phyloP scores from a whole-genome alignment of 208 protist genomes.

The Naegleria fowleri region DNA sequence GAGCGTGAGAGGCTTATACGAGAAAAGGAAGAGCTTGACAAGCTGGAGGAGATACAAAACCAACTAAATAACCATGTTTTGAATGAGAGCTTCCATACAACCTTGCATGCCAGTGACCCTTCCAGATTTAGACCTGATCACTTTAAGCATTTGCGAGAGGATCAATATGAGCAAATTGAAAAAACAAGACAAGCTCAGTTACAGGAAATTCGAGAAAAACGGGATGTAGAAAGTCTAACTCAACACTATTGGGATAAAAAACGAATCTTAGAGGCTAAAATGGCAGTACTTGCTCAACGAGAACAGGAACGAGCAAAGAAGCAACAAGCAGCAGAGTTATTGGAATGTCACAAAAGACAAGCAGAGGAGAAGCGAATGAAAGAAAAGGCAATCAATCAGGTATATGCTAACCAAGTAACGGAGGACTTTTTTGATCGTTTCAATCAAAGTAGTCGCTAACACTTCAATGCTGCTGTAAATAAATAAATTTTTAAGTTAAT shows the following conservation, averaged over 20 bases:
- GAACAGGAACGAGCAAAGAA: slow-evolving; percentile 23
- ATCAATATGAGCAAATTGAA: slow-evolving; percentile 29
- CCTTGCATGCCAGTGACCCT: background rate
- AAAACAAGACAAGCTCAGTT: slow-evolving; percentile 25
- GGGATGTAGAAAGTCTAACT: background rate
- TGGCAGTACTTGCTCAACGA: background rate
- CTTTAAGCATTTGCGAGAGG: slow-evolving; percentile 17
- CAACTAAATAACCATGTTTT: slow-evolving; percentile 74
- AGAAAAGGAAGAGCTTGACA: slow-evolving; percentile 66
- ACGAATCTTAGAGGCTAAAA: background rate
- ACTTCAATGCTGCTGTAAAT: too few species aligned
- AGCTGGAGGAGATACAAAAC: slow-evolving; percentile 76
- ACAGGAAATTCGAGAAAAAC: background rate
- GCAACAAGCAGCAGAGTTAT: background rate
- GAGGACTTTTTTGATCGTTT: slow-evolving; percentile 35
- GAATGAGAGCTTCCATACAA: slow-evolving; percentile 54
- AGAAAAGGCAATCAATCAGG: background rate
- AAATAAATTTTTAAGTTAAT: background rate
- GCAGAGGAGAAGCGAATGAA: background rate
- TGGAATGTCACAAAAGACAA: slow-evolving; percentile 23
- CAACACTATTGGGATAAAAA: background rate
- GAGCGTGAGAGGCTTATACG: slow-evolving; percentile 61
- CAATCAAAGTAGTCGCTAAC: slow-evolving; percentile 29
- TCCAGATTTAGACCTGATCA: slow-evolving; percentile 30
- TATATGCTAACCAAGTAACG: slow-evolving; percentile 30